Percentiles rank a stretch among this genome's conserved stretches.
phyloP scores from a whole-genome alignment of 208 protist genomes.

The Trypanosoma caninum region DNA sequence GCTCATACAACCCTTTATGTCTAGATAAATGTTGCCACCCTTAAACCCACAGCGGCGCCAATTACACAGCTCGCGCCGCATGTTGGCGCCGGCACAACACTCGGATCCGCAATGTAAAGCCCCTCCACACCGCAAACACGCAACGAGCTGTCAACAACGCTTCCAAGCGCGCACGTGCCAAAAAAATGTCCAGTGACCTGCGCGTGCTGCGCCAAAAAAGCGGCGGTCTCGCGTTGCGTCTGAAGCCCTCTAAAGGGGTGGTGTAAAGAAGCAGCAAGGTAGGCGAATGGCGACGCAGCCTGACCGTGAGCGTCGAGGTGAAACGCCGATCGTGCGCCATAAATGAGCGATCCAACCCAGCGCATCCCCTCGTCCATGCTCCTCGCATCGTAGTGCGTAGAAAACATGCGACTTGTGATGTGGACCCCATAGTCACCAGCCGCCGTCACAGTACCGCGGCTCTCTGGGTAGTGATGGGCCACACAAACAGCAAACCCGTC shows the following conservation, averaged over 20 bases:
- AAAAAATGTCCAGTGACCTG: slow-evolving; percentile 41
- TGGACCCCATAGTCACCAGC: background rate
- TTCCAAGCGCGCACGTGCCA: slow-evolving; percentile 71
- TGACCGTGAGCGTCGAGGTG: slow-evolving; percentile 30
- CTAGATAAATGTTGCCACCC: slow-evolving; percentile 37
- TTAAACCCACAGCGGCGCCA: slow-evolving; percentile 49
- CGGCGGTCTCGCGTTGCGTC: slow-evolving; percentile 47
- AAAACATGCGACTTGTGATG: slow-evolving; percentile 47
- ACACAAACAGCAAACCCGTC: slow-evolving; percentile 66
- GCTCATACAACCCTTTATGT: no score
- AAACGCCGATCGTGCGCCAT: slow-evolving; percentile 37
- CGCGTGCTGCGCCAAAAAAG: slow-evolving; percentile 52
- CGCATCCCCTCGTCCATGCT: slow-evolving; percentile 74
- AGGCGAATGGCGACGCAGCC: slow-evolving; percentile 46
- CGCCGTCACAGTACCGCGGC: slow-evolving; percentile 43
- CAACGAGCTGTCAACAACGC: slow-evolving; percentile 51
- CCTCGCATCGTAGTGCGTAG: slow-evolving; percentile 47
- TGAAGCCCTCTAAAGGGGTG: slow-evolving; percentile 36
- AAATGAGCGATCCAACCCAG: slow-evolving; percentile 61
- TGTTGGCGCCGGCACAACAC: slow-evolving; percentile 70
- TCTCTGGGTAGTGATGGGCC: slow-evolving; percentile 62
- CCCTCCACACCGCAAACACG: slow-evolving; percentile 53
- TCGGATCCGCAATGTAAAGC: slow-evolving; percentile 58
- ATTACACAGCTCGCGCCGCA: slow-evolving; percentile 53
- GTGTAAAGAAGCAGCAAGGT: slow-evolving; percentile 32